Base-by-base conservation (phyloP, 768 basidiomycete species). In the Crassisporium funariophilum region DNA sequence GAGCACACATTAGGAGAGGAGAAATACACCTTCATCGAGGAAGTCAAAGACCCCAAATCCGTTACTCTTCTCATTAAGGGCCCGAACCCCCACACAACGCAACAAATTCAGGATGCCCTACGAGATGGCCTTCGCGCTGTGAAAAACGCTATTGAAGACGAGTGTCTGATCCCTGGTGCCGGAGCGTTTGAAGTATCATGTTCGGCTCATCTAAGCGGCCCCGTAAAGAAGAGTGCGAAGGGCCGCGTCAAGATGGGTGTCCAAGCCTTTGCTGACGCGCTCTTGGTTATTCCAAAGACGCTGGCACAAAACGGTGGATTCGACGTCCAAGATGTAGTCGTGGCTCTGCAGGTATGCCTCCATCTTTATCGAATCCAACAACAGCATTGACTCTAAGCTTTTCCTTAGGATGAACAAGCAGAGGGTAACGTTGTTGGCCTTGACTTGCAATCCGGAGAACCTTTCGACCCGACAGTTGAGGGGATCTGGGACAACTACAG, bases 401-500 rank as follows among this genome's bases (percentile, higher is more conserved):
- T 40, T 41, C 11, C 24, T 33, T 57, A 92, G 86, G 95, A 98
- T 46, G 97, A 98, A 62, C 86, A 91, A 60, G 88, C 89, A 1
- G 94, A 97, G 54, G 94, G 93, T n/a, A 90, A 91, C 60, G 71
- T 81, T 35, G 95, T 95, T 53, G 97, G 97, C 12, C 66, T 99
- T 52, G 91, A 98, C 69, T 74, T 99, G 27, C 75, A 92, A 63
- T 88, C 93, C 13, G 97, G 97, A 41, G 93, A 97, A 67, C 94
- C 95, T 1, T 89, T 95, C 62, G 95, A 99, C 62, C 97, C 97
- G 16, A 91, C 91, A 8, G 85, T 91, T 4, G 89, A 94, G 62
- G 97, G 97, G 27, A 85, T 99, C 20, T 99, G 95, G 95, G 97
- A 99, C 65, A 98, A 98, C 71, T 98, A 97, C 64, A 78, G 97